phyloP scores from a whole-genome alignment of 176 grass and related monocot species.

The Typha latifolia region DNA sequence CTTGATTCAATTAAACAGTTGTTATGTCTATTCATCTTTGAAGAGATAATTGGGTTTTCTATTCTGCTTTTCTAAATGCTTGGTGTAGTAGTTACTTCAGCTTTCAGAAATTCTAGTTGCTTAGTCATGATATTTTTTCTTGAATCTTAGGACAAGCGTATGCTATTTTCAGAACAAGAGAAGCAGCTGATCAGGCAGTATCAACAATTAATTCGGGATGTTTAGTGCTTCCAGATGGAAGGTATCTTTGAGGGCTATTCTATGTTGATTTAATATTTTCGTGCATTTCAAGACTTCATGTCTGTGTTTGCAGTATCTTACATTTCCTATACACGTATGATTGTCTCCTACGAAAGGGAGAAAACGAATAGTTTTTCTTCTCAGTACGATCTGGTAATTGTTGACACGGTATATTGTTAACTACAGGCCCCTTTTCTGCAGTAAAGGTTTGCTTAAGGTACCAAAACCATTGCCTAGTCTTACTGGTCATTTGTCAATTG shows the following conservation, averaged over 20 bases:
- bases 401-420: constrained; percentile 17
- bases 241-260: constrained; percentile 19
- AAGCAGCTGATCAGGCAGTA: constrained; percentile 41
- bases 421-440: constrained; percentile 75
- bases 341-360: no score
- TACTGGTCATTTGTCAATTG: constrained; percentile 54
- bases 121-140: constrained; percentile 4
- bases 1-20: neutral
- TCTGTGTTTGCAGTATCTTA: no score
- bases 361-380: constrained; percentile 9
- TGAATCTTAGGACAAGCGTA: constrained; percentile 74
- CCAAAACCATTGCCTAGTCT: constrained; percentile 41
- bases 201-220: constrained; percentile 53
- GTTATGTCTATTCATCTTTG: no score
- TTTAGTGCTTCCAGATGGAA: constrained; percentile 68
- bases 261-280: no score
- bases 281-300: no score
- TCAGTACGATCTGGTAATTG: constrained; percentile 6
- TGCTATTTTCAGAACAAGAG: constrained; percentile 56
- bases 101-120: constrained; percentile 7
- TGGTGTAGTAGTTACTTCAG: neutral
- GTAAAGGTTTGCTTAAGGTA: constrained; percentile 77
- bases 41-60: neutral
- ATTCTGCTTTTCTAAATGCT: neutral
- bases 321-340: no score